Percentiles rank a stretch among this genome's conserved stretches.
Conservation (phyloP, 2,329 filamentous ascomycete species). For the Diplodia intermedia region DNA sequence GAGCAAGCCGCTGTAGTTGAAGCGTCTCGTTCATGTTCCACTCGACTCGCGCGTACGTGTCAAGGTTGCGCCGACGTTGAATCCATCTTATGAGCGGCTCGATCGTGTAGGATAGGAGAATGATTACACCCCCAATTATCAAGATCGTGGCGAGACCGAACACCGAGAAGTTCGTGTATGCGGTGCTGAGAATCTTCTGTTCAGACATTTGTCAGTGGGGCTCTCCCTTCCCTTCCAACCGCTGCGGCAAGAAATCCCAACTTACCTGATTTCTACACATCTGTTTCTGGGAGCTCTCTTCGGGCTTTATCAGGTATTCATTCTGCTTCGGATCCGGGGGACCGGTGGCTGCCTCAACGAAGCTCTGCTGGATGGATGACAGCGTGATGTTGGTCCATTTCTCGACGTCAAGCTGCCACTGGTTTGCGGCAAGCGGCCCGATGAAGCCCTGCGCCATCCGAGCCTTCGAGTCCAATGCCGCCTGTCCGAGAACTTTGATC, state of each 20-base stretch:
- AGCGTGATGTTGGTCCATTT: constrained; percentile 32
- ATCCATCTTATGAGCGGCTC: constrained; percentile 21
- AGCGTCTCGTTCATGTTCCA: constrained; percentile 33
- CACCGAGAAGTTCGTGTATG: constrained; percentile 37
- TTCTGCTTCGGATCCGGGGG: constrained; percentile 9
- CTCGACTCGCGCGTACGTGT: constrained; percentile 33
- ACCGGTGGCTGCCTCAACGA: constrained; percentile 30
- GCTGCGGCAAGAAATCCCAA: too few species aligned
- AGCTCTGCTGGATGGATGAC: constrained; percentile 29
- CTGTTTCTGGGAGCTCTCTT: not conserved
- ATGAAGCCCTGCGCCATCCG: constrained; percentile 10
- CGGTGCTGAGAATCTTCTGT: constrained; percentile 32
- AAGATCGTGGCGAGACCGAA: constrained; percentile 39
- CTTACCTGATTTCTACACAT: constrained; percentile 16
- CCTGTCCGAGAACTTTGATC: not conserved
- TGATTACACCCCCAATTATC: constrained; percentile 36
- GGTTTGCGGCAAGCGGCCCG: constrained; percentile 27
- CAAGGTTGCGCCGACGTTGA: constrained; percentile 32
- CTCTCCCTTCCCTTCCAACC: too few species aligned
- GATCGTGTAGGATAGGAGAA: constrained; percentile 34
- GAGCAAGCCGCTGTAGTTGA: constrained; percentile 33
- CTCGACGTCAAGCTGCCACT: constrained; percentile 36
- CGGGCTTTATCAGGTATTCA: not conserved
- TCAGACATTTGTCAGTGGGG: not conserved
- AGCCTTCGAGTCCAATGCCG: constrained; percentile 13